Evolutionary conservation across 2,329 filamentous ascomycete species (phyloP), one percentile per base, ranked within the genome.

Genomic region (Nemania diffusa): DNA sequence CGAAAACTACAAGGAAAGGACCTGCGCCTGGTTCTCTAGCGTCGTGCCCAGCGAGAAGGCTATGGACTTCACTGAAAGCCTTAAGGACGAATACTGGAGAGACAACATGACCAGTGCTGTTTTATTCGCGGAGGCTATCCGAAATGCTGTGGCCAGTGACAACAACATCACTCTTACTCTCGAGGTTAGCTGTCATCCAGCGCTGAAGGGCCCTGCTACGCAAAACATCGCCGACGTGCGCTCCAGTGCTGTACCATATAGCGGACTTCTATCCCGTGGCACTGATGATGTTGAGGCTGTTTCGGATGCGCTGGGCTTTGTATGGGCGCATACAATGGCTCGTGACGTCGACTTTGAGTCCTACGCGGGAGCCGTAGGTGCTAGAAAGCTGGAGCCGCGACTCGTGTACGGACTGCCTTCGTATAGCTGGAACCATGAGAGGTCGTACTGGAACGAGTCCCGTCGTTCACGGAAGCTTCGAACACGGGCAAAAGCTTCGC

Each of bases 151-250:
- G 0, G 24, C 71, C 1, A 51, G 68, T 3, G 52, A 53, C 15
- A 73, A 72, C 0, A 58, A 71, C 0, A 77, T 80, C 29, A 78
- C 82, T 53, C 74, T 79, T 9, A 78, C 72, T n/a, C 72, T 85
- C 2, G 84, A 85, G 62, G 70, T 84, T 6, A 83, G 83, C 0
- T 81, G 83, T 1, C 83, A 84, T 66, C 79, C 83, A 0, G 79
- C 81, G 3, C 76, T 85, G 6, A 81, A 80, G 68, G 78, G 78
- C 0, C 82, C 83, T 0, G 76, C 78, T 0, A 73, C 66, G 2
- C 77, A 82, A 59, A 81, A 75, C 1, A 72, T 81, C 32, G 73
- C 77, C n/a, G 71, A 68, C 3, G 65, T 62, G 0, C 48, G 51
- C 65, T 68, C 71, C 0, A 24, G 3, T 17, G 62, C 62, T 0